These are phyloP conservation scores for Globisporangium rhizosaccharum DNA, from an alignment of 352 stramenopile species.

Conservation along the genomic window DNA sequence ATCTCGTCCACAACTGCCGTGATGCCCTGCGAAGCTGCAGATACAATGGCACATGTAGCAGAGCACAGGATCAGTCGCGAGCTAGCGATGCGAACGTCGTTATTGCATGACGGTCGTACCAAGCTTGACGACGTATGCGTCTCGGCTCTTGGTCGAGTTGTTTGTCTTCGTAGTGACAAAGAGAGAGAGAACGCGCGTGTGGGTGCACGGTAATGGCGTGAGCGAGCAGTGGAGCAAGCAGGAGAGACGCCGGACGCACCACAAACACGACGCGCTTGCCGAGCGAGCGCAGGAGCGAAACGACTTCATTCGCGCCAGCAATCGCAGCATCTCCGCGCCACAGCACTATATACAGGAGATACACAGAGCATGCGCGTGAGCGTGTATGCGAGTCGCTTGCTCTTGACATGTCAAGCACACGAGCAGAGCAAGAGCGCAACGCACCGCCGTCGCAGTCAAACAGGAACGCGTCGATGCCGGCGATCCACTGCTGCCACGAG, in stretches of 20 bases:
- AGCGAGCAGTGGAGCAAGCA: not conserved
- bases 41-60: not conserved
- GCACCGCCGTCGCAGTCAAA: slow-evolving; percentile 82
- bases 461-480: slow-evolving; percentile 63
- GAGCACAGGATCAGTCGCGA: not conserved
- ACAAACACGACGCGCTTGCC: slow-evolving; percentile 84
- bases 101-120: slow-evolving; percentile 21
- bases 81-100: too few relatives aligned
- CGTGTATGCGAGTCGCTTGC: not conserved
- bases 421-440: not conserved
- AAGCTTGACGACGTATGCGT: slow-evolving; percentile 83
- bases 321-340: slow-evolving; percentile 67
- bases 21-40: slow-evolving; percentile 71
- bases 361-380: not conserved
- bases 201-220: not conserved
- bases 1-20: slow-evolving; percentile 60
- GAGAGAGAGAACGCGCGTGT: not conserved
- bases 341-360: slow-evolving; percentile 29
- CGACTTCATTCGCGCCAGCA: slow-evolving; percentile 51
- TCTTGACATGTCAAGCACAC: not conserved
- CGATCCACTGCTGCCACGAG: slow-evolving; percentile 55
- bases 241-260: slow-evolving; percentile 20
- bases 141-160: slow-evolving; percentile 80
- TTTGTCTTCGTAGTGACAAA: slow-evolving; percentile 46
- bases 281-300: slow-evolving; percentile 60